Percentiles rank a stretch among this genome's conserved stretches.
These are phyloP conservation scores for Melaleuca alternifolia DNA, from an alignment of 345 rosid genomes.

Conservation along the genomic window DNA sequence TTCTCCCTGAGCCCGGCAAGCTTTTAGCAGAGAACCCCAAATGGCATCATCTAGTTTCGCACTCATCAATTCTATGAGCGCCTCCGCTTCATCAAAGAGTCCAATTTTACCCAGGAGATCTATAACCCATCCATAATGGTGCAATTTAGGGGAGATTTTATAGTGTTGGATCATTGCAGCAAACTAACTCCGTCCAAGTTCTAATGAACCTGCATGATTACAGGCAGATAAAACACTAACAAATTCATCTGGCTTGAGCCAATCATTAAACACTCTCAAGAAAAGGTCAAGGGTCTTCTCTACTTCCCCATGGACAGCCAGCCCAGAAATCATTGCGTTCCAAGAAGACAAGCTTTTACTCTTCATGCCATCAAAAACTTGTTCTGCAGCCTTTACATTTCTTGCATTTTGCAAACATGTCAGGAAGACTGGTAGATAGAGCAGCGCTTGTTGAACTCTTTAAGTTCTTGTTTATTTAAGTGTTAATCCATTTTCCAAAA, in stretches of 20 bases:
- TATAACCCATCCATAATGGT: slow-evolving; percentile 66
- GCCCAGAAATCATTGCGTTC: slow-evolving; percentile 62
- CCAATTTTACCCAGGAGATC: slow-evolving; percentile 67
- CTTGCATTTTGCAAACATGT: slow-evolving; percentile 63
- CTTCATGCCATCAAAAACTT: slow-evolving; percentile 25
- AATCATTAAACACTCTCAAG: slow-evolving; percentile 36
- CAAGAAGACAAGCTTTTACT: slow-evolving; percentile 36
- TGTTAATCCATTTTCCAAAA: slow-evolving; percentile 59
- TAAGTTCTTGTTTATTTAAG: slow-evolving; percentile 33
- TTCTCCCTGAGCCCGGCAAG: slow-evolving; percentile 42
- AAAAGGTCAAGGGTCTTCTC: slow-evolving; percentile 33
- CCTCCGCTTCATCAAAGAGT: slow-evolving; percentile 50
- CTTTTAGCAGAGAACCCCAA: slow-evolving; percentile 67
- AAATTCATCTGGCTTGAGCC: slow-evolving; percentile 49
- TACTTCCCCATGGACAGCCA: slow-evolving; percentile 52
- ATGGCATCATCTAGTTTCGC: slow-evolving; percentile 57
- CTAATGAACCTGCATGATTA: slow-evolving; percentile 51
- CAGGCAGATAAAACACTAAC: slow-evolving; percentile 65
- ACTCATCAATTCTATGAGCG: slow-evolving; percentile 33
- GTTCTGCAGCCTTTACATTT: slow-evolving; percentile 30
- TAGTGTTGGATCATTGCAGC: slow-evolving; percentile 38
- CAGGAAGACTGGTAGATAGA: slow-evolving; percentile 42
- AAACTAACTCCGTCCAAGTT: slow-evolving; percentile 46
- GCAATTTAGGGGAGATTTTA: slow-evolving; percentile 41
- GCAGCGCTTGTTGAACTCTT: slow-evolving; percentile 7